phyloP scores from a whole-genome alignment of 108 stramenopile species.

The Mediolabrus comicus region DNA sequence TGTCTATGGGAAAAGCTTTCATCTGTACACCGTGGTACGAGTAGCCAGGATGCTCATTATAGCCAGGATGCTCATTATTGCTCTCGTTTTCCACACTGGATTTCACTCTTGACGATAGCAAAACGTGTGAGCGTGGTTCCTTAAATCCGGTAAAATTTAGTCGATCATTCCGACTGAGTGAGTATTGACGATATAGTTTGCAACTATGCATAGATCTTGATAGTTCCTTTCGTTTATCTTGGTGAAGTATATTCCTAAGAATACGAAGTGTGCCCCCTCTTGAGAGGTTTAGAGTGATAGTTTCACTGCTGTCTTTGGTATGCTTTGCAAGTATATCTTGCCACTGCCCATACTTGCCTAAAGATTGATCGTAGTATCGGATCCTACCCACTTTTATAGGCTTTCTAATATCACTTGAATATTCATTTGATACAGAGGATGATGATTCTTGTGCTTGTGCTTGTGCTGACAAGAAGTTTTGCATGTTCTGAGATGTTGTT shows the following conservation, averaged over 20 bases:
- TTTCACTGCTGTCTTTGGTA: neutral
- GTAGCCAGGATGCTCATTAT: slow-evolving; percentile 15
- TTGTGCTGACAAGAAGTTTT: neutral
- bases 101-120: slow-evolving; percentile 28
- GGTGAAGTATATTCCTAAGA: slow-evolving; percentile 12
- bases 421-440: neutral
- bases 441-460: too few species aligned
- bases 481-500: too few species aligned
- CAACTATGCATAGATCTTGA: slow-evolving; percentile 30
- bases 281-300: slow-evolving; percentile 9
- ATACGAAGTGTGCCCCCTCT: slow-evolving; percentile 30
- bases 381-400: neutral
- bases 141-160: slow-evolving; percentile 2
- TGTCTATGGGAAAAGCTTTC: slow-evolving; percentile 22
- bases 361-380: neutral
- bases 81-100: neutral
- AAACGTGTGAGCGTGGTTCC: slow-evolving; percentile 40
- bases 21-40: slow-evolving; percentile 30
- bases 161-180: neutral
- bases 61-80: neutral
- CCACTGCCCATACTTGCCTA: neutral
- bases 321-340: neutral
- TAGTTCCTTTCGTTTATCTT: slow-evolving; percentile 1
- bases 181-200: slow-evolving; percentile 35
- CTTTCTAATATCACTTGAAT: neutral